Conservation (phyloP, 495 filamentous ascomycete genomes). For the Penicillium turbatum region DNA sequence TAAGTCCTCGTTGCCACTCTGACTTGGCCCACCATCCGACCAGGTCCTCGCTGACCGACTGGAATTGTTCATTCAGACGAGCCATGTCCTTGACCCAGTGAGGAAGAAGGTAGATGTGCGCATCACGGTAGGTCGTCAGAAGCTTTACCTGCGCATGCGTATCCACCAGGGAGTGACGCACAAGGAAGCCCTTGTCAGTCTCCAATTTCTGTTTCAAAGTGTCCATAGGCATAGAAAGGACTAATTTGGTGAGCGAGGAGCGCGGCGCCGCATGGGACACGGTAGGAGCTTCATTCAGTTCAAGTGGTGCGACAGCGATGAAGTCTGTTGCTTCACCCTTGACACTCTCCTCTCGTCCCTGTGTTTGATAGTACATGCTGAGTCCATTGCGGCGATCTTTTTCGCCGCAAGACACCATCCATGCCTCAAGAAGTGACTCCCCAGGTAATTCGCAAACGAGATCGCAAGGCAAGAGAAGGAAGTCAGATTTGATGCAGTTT, state of each 20-base stretch:
- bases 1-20: slow-evolving; percentile 78
- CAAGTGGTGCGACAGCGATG: slow-evolving; percentile 65
- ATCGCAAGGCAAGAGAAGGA: slow-evolving; percentile 89
- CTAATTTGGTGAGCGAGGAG: slow-evolving; percentile 59
- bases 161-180: slow-evolving; percentile 67
- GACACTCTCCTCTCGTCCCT: slow-evolving; percentile 60
- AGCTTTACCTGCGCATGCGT: slow-evolving; percentile 71
- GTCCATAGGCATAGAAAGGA: slow-evolving; percentile 75
- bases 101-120: slow-evolving; percentile 90
- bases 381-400: slow-evolving; percentile 67
- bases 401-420: slow-evolving; percentile 73
- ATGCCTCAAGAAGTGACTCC: slow-evolving; percentile 75
- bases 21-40: slow-evolving; percentile 94
- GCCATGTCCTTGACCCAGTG: slow-evolving; percentile 87
- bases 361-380: slow-evolving; percentile 84
- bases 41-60: slow-evolving; percentile 86
- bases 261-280: slow-evolving; percentile 54
- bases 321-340: slow-evolving; percentile 94
- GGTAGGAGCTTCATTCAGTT: slow-evolving; percentile 41
- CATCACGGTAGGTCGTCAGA: slow-evolving; percentile 74
- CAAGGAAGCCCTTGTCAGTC: slow-evolving; percentile 62
- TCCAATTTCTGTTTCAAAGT: slow-evolving; percentile 76
- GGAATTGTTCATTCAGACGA: slow-evolving; percentile 67
- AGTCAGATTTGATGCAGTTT: slow-evolving; percentile 70
- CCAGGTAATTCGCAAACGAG: slow-evolving; percentile 86